Evolutionary conservation across 2,329 filamentous ascomycete species (phyloP).

Genomic region (Ceratocystis ficicola): DNA sequence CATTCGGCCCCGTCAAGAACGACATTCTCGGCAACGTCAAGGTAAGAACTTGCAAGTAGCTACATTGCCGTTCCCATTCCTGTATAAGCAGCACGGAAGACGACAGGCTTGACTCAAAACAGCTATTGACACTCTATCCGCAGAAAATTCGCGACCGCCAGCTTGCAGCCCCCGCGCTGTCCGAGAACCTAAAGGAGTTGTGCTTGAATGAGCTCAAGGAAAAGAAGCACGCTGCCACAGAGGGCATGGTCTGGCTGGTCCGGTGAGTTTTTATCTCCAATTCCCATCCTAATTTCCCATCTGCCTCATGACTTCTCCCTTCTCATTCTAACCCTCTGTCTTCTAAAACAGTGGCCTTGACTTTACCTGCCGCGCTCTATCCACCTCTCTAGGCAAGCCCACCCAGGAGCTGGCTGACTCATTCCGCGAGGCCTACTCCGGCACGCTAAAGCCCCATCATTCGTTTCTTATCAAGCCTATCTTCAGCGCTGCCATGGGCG

Average conservation of each 20-base stretch:
- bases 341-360: slow-evolving; percentile 59
- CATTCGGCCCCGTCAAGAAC: slow-evolving; percentile 81
- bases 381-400: slow-evolving; percentile 57
- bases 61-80: slow-evolving; percentile 4
- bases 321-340: too few species aligned
- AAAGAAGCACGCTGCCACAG: slow-evolving; percentile 78
- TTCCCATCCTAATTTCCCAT: slow-evolving; percentile 14
- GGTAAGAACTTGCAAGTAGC: slow-evolving; percentile 37
- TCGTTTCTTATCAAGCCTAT: slow-evolving; percentile 79
- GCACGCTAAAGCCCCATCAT: slow-evolving; percentile 86
- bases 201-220: slow-evolving; percentile 76
- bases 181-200: slow-evolving; percentile 74
- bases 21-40: slow-evolving; percentile 89
- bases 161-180: slow-evolving; percentile 62
- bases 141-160: slow-evolving; percentile 85
- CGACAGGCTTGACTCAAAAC: too few species aligned
- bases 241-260: slow-evolving; percentile 82
- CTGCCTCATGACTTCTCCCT: slow-evolving; percentile 10
- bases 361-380: slow-evolving; percentile 78
- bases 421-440: slow-evolving; percentile 74
- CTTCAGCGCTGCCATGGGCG: slow-evolving; percentile 86
- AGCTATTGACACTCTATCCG: not conserved
- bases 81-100: not conserved
- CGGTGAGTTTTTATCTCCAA: slow-evolving; percentile 44
- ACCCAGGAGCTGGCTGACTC: slow-evolving; percentile 68